phyloP scores from a whole-genome alignment of 2,329 filamentous ascomycete species.

The Aspergillus sp. region DNA sequence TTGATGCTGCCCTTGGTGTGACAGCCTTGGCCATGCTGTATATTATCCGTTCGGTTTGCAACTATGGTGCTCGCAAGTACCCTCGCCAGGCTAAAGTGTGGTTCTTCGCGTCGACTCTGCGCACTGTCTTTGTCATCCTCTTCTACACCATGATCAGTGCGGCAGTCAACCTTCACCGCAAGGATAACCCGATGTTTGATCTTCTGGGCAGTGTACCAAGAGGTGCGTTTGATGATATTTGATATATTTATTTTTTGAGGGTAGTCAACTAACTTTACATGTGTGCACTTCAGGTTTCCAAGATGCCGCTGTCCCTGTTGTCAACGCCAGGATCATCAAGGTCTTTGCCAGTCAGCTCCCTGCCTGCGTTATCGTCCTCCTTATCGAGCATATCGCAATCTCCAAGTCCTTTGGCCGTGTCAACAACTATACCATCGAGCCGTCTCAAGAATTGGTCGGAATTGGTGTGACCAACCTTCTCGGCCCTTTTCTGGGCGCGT shows the following conservation, averaged over 20 bases:
- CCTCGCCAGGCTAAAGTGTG: constrained; percentile 71
- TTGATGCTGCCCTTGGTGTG: constrained; percentile 90
- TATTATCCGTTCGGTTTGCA: constrained; percentile 68
- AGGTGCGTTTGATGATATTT: constrained; percentile 49
- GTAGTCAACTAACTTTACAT: too few species aligned
- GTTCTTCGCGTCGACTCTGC: constrained; percentile 89
- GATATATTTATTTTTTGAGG: background rate
- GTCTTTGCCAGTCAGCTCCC: constrained; percentile 74
- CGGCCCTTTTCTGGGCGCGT: constrained; percentile 87
- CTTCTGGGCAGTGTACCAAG: constrained; percentile 77
- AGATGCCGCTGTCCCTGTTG: constrained; percentile 70
- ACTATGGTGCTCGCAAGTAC: constrained; percentile 65
- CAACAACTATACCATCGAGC: constrained; percentile 95
- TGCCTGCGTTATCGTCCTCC: constrained; percentile 84
- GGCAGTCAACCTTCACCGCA: constrained; percentile 72
- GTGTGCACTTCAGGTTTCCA: constrained; percentile 64
- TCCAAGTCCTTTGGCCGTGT: constrained; percentile 94
- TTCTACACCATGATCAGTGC: constrained; percentile 91
- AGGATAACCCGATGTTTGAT: constrained; percentile 66
- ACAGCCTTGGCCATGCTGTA: constrained; percentile 79
- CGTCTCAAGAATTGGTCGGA: constrained; percentile 92
- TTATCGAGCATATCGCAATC: constrained; percentile 96
- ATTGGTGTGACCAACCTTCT: constrained; percentile 90
- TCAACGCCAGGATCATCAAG: constrained; percentile 67
- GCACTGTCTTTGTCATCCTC: constrained; percentile 87